These are phyloP conservation scores for Fraxinus sp. DNA, from an alignment of 305 asterid species.

Conservation along the genomic window DNA sequence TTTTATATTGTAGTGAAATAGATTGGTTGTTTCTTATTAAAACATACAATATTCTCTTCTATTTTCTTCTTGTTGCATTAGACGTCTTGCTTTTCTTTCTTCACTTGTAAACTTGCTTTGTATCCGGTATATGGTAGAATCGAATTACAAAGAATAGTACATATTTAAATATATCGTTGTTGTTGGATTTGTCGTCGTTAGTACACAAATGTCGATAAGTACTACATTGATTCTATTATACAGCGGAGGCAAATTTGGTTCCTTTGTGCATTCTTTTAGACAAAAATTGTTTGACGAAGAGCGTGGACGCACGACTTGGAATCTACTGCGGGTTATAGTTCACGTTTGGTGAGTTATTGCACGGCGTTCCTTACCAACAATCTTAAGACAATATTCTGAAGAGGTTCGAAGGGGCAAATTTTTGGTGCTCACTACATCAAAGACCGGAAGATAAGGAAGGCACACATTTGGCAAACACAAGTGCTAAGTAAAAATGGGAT, in stretches of 20 bases:
- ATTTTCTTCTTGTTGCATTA: too few relatives aligned
- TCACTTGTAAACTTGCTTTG: too few relatives aligned
- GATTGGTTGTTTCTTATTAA: too few relatives aligned
- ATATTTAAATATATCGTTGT: background rate
- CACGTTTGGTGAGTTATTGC: background rate
- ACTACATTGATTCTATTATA: background rate
- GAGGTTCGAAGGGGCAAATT: background rate
- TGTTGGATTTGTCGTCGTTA: background rate
- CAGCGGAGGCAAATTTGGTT: background rate
- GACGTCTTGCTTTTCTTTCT: too few relatives aligned
- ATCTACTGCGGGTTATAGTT: background rate
- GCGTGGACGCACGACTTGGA: background rate
- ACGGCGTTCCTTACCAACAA: background rate
- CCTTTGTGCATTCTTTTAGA: background rate
- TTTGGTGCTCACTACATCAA: background rate
- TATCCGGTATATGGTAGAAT: too few relatives aligned
- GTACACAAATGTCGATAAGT: background rate
- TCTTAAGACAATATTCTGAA: background rate
- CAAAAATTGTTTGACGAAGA: too few relatives aligned
- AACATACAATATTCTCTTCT: too few relatives aligned
- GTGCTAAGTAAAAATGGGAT: too few relatives aligned
- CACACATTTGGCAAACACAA: background rate
- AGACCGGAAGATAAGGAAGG: background rate
- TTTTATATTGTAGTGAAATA: too few relatives aligned
- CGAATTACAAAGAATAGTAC: too few relatives aligned